These are phyloP conservation scores for Volutella citrinella DNA, from an alignment of 2,329 filamentous ascomycete genomes.

Conservation along the genomic window DNA sequence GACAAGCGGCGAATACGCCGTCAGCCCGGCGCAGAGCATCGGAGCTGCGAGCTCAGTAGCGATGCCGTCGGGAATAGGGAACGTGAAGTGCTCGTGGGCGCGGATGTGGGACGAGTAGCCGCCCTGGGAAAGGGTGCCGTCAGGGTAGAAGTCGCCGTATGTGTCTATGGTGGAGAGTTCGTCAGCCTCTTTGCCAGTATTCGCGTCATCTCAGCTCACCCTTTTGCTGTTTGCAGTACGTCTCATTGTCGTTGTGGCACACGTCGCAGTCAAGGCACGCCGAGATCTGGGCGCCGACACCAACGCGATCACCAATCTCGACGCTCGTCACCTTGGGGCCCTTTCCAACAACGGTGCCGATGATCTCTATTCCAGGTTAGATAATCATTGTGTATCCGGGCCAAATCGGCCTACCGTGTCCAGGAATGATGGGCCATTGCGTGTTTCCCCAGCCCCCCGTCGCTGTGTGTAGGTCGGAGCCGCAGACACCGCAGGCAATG, in stretches of 20 bases:
- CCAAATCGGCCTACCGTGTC: constrained; percentile 37
- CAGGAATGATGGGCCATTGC: constrained; percentile 46
- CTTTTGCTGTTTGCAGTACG: constrained; percentile 25
- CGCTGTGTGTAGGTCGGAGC: constrained; percentile 57
- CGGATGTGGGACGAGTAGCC: constrained; percentile 35
- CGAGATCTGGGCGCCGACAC: constrained; percentile 48
- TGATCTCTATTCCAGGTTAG: too few species aligned
- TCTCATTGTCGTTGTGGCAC: constrained; percentile 27
- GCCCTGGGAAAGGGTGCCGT: constrained; percentile 55
- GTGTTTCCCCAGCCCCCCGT: constrained; percentile 51
- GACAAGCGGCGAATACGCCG: constrained; percentile 56
- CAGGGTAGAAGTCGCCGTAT: constrained; percentile 43
- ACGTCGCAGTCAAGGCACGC: constrained; percentile 40
- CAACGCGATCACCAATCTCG: constrained; percentile 53
- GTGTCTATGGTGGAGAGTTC: constrained; percentile 34
- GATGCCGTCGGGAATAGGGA: constrained; percentile 37
- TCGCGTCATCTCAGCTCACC: constrained; percentile 2
- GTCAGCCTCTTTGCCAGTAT: too few species aligned
- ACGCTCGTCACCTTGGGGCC: constrained; percentile 39
- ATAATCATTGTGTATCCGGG: too few species aligned
- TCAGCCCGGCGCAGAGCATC: constrained; percentile 66
- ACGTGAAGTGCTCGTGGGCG: constrained; percentile 37
- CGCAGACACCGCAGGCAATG: constrained; percentile 62
- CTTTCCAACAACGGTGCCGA: constrained; percentile 42
- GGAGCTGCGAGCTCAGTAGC: constrained; percentile 42